A percentile compares a stretch with the other conserved stretches of the same genome.
These are phyloP conservation scores for Pestalotiopsis sp. DNA, from an alignment of 2,329 filamentous ascomycete genomes.

Conservation along the genomic window DNA sequence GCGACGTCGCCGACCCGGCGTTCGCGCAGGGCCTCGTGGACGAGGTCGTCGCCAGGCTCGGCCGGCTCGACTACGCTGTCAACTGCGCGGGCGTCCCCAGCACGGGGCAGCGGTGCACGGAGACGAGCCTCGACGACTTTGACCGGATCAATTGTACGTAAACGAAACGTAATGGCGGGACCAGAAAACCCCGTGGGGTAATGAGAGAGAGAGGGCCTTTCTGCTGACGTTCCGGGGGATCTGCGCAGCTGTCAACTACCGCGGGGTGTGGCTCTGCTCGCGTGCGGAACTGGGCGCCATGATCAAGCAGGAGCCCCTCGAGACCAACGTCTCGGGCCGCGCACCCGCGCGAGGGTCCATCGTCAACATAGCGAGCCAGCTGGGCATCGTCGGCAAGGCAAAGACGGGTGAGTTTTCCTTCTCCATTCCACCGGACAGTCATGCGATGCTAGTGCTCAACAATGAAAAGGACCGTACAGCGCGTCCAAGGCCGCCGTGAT, in stretches of 20 bases:
- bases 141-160: constrained; percentile 48
- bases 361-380: constrained; percentile 55
- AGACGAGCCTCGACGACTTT: constrained; percentile 49
- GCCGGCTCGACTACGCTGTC: constrained; percentile 57
- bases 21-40: constrained; percentile 43
- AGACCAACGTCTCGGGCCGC: constrained; percentile 40
- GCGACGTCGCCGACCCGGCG: constrained; percentile 49
- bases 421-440: not conserved
- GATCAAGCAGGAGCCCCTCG: constrained; percentile 44
- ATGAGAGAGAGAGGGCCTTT: not conserved
- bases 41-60: constrained; percentile 36
- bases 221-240: not conserved
- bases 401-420: constrained; percentile 28
- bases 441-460: not conserved
- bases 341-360: constrained; percentile 41
- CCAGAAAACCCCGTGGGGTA: not conserved
- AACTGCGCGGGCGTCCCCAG: constrained; percentile 58
- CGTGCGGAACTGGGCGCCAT: constrained; percentile 46
- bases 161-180: not conserved
- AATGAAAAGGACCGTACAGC: constrained; percentile 49
- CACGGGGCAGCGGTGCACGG: constrained; percentile 41
- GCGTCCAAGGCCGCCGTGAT: constrained; percentile 61
- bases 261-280: constrained; percentile 50
- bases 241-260: constrained; percentile 49
- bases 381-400: constrained; percentile 49